Percentiles rank a stretch among this genome's conserved stretches.
Evolutionary conservation across 2,329 filamentous ascomycete genomes (phyloP).

Genomic region (Metarhizium rileyi): DNA sequence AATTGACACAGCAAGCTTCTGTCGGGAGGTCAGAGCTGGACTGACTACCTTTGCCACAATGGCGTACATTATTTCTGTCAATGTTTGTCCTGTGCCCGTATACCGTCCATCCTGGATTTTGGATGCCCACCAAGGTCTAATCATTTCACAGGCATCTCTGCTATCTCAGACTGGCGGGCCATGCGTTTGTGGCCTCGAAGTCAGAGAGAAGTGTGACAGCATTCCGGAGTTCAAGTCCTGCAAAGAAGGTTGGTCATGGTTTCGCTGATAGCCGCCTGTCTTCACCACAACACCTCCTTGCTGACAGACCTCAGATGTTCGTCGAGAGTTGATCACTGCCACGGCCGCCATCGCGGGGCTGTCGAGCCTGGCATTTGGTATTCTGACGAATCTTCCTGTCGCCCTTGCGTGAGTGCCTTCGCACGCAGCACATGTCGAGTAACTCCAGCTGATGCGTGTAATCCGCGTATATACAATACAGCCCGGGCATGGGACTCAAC

Average conservation of each 20-base stretch:
- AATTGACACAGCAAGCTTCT: slow-evolving; percentile 59
- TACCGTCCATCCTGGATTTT: too few species aligned
- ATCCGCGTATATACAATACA: too few species aligned
- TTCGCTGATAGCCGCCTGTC: background rate
- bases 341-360: slow-evolving; percentile 74
- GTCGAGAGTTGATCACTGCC: slow-evolving; percentile 70
- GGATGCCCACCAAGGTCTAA: background rate
- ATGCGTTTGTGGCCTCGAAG: slow-evolving; percentile 50
- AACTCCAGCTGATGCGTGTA: slow-evolving; percentile 5
- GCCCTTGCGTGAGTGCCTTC: slow-evolving; percentile 24
- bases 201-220: slow-evolving; percentile 38
- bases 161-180: slow-evolving; percentile 68
- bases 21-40: slow-evolving; percentile 69
- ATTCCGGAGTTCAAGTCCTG: slow-evolving; percentile 34
- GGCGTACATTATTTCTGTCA: slow-evolving; percentile 77
- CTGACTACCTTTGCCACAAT: slow-evolving; percentile 73
- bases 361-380: slow-evolving; percentile 65
- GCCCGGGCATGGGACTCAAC: slow-evolving; percentile 58
- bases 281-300: background rate
- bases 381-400: slow-evolving; percentile 68
- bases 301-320: slow-evolving; percentile 38
- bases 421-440: background rate
- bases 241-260: slow-evolving; percentile 29
- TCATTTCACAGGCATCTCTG: slow-evolving; percentile 45
- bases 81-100: slow-evolving; percentile 30